These are phyloP conservation scores for Pichia rugopelliculosa DNA, from an alignment of 805 yeast genomes.

Conservation along the genomic window DNA sequence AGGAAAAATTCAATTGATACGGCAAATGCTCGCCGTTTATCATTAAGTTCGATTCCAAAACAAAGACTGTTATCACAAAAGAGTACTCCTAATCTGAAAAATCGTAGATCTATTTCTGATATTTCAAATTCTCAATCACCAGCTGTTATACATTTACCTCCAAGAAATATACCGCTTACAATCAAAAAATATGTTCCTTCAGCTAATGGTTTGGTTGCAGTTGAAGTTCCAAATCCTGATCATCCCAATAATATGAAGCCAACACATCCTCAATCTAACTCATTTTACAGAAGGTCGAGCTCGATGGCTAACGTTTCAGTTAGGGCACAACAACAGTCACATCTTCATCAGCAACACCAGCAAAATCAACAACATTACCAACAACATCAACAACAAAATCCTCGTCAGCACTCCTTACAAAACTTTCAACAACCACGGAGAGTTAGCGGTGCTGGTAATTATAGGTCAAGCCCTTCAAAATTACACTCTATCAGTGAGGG, in stretches of 20 bases:
- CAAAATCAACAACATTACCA: too few species aligned
- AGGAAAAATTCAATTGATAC: slow-evolving; percentile 9
- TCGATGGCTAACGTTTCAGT: background rate
- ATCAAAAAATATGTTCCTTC: slow-evolving; percentile 69
- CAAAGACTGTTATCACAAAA: slow-evolving; percentile 9
- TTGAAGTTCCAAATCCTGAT: slow-evolving; percentile 53
- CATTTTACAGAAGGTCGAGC: slow-evolving; percentile 3
- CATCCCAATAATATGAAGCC: slow-evolving; percentile 11
- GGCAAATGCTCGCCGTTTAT: slow-evolving; percentile 11
- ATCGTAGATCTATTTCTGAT: slow-evolving; percentile 14
- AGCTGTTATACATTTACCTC: background rate
- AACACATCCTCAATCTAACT: background rate
- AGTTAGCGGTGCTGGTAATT: background rate
- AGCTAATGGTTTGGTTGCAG: slow-evolving; percentile 57
- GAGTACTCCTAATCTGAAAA: slow-evolving; percentile 9
- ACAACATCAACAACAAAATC: too few species aligned
- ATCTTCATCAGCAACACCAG: too few species aligned
- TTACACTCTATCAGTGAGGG: background rate
- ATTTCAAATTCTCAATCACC: slow-evolving; percentile 1
- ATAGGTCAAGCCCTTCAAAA: background rate
- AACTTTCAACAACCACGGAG: background rate
- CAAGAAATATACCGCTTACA: slow-evolving; percentile 31
- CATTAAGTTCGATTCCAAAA: slow-evolving; percentile 6
- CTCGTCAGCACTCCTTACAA: background rate
- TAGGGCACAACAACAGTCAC: background rate